phyloP scores from a whole-genome alignment of 331 rosid species.

The Quercus phellos region DNA sequence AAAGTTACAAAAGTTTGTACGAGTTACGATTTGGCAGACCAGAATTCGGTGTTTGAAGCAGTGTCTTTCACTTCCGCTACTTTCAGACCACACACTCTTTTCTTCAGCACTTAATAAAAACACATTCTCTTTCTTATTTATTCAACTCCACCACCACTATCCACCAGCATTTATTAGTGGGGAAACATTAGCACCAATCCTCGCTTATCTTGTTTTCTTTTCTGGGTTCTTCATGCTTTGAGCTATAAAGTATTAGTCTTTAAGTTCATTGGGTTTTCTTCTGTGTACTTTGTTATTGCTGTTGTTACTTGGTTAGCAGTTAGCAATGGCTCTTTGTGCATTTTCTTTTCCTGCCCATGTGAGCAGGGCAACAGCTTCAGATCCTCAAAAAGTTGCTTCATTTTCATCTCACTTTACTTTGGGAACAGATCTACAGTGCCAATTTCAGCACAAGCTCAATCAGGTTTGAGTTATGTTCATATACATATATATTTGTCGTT shows the following conservation, averaged over 20 bases:
- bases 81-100: slow-evolving; percentile 1
- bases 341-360: slow-evolving; percentile 43
- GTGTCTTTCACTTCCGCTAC: neutral
- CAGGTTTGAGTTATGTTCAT: slow-evolving; percentile 39
- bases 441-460: slow-evolving; percentile 31
- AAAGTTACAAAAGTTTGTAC: too few relatives aligned
- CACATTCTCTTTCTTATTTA: slow-evolving; percentile 5
- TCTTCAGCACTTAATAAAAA: neutral
- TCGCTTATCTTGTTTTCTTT: neutral
- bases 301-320: neutral
- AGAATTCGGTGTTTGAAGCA: neutral
- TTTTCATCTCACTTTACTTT: slow-evolving; percentile 32
- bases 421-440: slow-evolving; percentile 34
- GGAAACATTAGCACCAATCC: neutral
- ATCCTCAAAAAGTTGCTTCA: slow-evolving; percentile 26
- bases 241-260: slow-evolving; percentile 3
- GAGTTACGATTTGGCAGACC: neutral
- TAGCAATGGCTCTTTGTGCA: slow-evolving; percentile 56
- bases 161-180: slow-evolving; percentile 17
- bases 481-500: neutral
- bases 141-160: neutral
- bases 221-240: slow-evolving; percentile 25
- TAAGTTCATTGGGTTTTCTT: neutral
- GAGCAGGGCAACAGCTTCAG: slow-evolving; percentile 24
- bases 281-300: neutral